Evolutionary conservation across 768 basidiomycete species (phyloP), one percentile per base, ranked within the genome.

Genomic region (Leccinum uliginosum): DNA sequence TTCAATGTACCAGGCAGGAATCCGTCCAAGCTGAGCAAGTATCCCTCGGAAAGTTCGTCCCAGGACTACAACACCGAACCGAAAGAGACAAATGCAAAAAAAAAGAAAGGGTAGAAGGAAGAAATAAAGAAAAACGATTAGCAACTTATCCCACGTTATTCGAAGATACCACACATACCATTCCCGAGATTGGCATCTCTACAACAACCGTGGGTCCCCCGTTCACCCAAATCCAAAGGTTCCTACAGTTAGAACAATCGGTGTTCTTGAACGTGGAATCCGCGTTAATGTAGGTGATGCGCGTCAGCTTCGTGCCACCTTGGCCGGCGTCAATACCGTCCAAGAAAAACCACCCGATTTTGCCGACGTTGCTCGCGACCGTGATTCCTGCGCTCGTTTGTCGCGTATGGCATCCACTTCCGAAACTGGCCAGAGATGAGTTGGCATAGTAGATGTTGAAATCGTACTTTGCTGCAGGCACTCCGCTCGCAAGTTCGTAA

Each of bases 161-260:
- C 40, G 40, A 40, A 40, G 9, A 19, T 11, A n/a, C n/a, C 21
- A 11, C 17, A 43, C 40, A 11, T 7, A 45, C 44, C 44, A 21
- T 21, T 35, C 55, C 53, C 2, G 53, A 51, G 26, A 60, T 23
- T 3, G 56, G 59, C 56, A 58, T 60, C 30, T 58, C 53, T 14
- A 35, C 53, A 3, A 9, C 7, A 1, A 60, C 53, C 0, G 53
- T 30, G 9, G 35, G 17, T 7, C 30, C 44, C 3, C 38, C 50
- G 6, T 61, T 55, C 27, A 61, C 50, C 53, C 54, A 38, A n/a
- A n/a, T n/a, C n/a, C n/a, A n/a, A n/a, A n/a, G n/a, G n/a, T n/a
- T 38, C 57, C 34, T 49, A 9, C 57, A 61, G 11, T 59, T 59
- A 12, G 53, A 45, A 26, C 57, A 58, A 0, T 23, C 50, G 4